Base-by-base conservation (phyloP, 257 asterid species). In the Capsicum pubescens region DNA sequence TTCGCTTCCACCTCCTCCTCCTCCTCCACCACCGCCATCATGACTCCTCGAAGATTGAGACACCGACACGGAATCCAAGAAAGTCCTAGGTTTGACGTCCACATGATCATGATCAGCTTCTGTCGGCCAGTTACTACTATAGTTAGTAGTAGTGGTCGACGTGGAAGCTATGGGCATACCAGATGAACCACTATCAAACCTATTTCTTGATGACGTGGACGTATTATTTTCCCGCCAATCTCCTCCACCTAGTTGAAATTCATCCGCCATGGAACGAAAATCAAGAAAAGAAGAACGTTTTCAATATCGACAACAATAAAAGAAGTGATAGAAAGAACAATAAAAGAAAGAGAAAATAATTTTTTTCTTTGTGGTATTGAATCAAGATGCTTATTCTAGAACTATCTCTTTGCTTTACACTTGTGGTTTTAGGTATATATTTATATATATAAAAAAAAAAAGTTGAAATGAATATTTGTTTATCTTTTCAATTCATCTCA, bases 181-280 rank as follows among this genome's bases (percentile, higher is more conserved):
- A 1, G 68, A 79, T 7, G 82, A 79, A 26, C 35, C 67, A 63
- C 83, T 78, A 44, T 86, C 93, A 55, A 86, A 90, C 84, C 95
- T 85, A 79, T 85, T 88, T 48, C 92, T 83, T 0, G 93, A 83
- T 13, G 70, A 63, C 0, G 91, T 78, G 3, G 86, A 79, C 11
- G 90, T n/a, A 48, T 48, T 72, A 72, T 72, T 69, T 39, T 91
- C 95, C 97, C 97, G 93, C 98, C 98, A 94, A 93, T 87, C 90
- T 10, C 97, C 95, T 71, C 87, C 91, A 7, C 98, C 95, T 11
- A 91, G 64, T 81, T 93, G 97, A 84, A 88, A 93, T 32, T 93
- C 96, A 35, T 93, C 98, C 4, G 94, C 93, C 97, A 93, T 93
- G 63, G 77, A 2, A 55, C 81, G 44, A 39, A 4, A 83, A 3